Conservation (phyloP, 129 eudicot species). For the sunflower (Helianthus annuus) region HanXRQr2.0-SUNRISE NC_035433.2:123751133-123751632, state of each 20-base stretch:
- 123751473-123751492: conserved; percentile 9
- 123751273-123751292: conserved; percentile 80
- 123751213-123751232: conserved; percentile 63
- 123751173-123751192: conserved; percentile 91
- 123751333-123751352: conserved; percentile 67
- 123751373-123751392: conserved; percentile 29
- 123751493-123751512: not conserved
- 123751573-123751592: conserved; percentile 18
- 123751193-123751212: conserved; percentile 88
- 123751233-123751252: conserved; percentile 96
- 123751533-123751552: conserved; percentile 13
- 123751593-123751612: conserved; percentile 39
- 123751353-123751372: conserved; percentile 52
- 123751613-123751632: conserved; percentile 45
- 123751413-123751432: conserved; percentile 27
- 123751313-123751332: conserved; percentile 54
- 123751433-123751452: not conserved
- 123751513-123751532: conserved; percentile 23
- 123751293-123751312: conserved; percentile 68
- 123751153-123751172: conserved; percentile 68
- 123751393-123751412: conserved; percentile 21
- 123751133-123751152: conserved; percentile 82
- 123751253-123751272: conserved; percentile 69
- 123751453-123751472: conserved; percentile 9
- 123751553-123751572: conserved; percentile 17